These are phyloP conservation scores for Fusarium vanettenii DNA, from an alignment of 2,329 filamentous ascomycete species.

Conservation along the genomic window DNA sequence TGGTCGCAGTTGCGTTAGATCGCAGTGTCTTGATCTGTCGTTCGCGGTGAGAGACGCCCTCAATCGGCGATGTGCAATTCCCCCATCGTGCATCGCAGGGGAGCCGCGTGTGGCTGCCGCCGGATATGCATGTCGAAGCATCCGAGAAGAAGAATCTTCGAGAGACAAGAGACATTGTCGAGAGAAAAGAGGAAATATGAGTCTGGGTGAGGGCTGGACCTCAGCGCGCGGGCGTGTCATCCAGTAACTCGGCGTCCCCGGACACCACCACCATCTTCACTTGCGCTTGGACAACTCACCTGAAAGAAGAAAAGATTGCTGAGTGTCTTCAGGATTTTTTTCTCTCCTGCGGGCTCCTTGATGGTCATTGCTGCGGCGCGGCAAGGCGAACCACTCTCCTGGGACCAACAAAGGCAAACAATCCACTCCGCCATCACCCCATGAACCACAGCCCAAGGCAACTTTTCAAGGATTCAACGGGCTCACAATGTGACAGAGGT, in stretches of 20 bases:
- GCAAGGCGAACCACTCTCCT: neutral
- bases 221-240: neutral
- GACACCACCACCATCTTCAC: neutral
- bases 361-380: neutral
- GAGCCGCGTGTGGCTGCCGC: neutral
- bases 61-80: neutral
- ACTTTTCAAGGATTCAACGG: neutral
- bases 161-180: neutral
- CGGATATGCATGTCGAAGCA: neutral
- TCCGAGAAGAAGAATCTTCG: neutral
- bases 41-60: neutral
- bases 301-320: neutral
- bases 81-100: neutral
- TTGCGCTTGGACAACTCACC: neutral
- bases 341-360: neutral
- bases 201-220: neutral
- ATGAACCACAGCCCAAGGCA: neutral
- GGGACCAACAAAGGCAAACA: neutral
- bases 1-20: neutral
- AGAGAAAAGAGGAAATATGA: neutral
- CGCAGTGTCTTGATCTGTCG: neutral
- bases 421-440: neutral
- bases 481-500: neutral
- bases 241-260: neutral
- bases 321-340: neutral